Evolutionary conservation across 73 alveolate species (phyloP), one percentile per base, ranked within the genome.

Genomic region (Urostyla sp.): DNA sequence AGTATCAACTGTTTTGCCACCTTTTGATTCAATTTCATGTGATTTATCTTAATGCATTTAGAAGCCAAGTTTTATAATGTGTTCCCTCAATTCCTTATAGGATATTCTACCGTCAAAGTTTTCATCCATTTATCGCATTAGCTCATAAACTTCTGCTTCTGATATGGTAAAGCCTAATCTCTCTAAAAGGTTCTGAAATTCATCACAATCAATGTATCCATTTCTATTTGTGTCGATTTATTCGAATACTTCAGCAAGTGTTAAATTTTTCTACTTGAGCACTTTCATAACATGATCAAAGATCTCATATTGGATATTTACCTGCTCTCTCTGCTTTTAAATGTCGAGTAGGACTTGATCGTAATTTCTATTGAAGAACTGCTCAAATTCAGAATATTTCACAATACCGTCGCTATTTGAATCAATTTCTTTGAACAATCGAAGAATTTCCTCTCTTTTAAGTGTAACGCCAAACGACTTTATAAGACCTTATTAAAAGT

Each of bases 71-170:
- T 30, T 18, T 43, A 48, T 63, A 26, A 80, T 26, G 50, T 80
- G 84, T 5, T 50, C 69, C 11, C 75, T 18, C 8, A 80, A 26
- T 58, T 80, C 90, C 32, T 61, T 46, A 49, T 80, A 80, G 3
- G 90, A 80, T 35, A 80, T 58, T 21, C 84, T 44, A 0, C 84
- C 83, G 36, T 80, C 90, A 54, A 66, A 80, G 72, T 80, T 80
- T n/a, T 80, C 90, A 67, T 80, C 90, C 66, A 80, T 58, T 40
- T 61, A n/a, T 67, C 84, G 45, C 90, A 80, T 80, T 27, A 80
- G 45, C 35, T 80, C 76, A 18, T 53, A 31, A 58, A 80, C 60
- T 58, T 67, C 34, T 15, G 75, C 67, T 32, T 49, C 84, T n/a
- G 90, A 50, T 6, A 80, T 38, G 1, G 84, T 50, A 27, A 80